Conservation (phyloP, 441 rosid species). For the Rhodomyrtus psidioides region DNA sequence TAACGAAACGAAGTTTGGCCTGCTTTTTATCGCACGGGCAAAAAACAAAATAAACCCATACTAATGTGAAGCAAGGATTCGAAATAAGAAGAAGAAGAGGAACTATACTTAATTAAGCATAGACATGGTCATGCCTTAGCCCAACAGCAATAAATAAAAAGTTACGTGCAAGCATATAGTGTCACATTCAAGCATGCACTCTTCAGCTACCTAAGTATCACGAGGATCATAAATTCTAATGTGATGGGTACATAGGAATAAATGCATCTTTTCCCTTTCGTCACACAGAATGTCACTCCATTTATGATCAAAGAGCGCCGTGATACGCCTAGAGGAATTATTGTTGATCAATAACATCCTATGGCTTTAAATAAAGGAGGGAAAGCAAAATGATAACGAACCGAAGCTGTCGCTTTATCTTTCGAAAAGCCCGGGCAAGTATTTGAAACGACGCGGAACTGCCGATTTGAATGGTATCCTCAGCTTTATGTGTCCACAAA, state of each 20-base stretch:
- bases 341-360: background rate
- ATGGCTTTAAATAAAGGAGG: background rate
- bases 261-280: background rate
- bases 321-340: slow-evolving; percentile 13
- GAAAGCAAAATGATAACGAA: background rate
- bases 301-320: slow-evolving; percentile 6
- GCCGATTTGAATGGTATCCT: background rate
- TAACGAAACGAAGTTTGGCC: background rate
- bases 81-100: background rate
- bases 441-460: background rate
- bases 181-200: slow-evolving; percentile 3
- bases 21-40: background rate
- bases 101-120: background rate
- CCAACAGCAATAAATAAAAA: background rate
- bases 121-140: background rate
- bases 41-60: background rate
- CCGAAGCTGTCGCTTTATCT: background rate
- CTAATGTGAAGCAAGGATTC: background rate
- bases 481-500: background rate
- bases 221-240: slow-evolving; percentile 21
- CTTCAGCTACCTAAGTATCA: slow-evolving; percentile 14
- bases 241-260: background rate
- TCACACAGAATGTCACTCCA: background rate
- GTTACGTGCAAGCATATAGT: background rate
- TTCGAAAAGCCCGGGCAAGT: background rate